Base-by-base conservation (phyloP, 805 yeast species). In the Nakazawaea laoshanensis region DNA sequence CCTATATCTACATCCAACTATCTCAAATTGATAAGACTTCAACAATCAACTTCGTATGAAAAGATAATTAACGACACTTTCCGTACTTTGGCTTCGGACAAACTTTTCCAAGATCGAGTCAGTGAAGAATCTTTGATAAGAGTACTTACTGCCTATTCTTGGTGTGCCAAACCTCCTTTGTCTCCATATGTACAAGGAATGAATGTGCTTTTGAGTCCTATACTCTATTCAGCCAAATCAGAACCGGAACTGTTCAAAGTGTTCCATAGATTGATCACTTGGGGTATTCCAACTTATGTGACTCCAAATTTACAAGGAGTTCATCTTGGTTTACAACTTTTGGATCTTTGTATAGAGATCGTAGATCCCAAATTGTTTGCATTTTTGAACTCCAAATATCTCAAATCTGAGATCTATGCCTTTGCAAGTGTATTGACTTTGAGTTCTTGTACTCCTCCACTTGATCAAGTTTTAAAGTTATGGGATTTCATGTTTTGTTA, bases 401-500 rank as follows among this genome's bases (percentile, higher is more conserved):
- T 87, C 34, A 77, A 82, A 18, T 88, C 96, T 0, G 87, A 86
- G 47, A 74, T 87, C 17, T 87, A 87, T 51, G 96, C 94, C 0
- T 77, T 87, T 42, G 83, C 87, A 4, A 76, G 88, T 1, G 82
- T 86, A 1, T 57, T 88, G 42, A 87, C 96, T 0, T 59, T 88
- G 29, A 76, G 88, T 36, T 89, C 95, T 3, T 84, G 95, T 46
- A 85, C 94, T 5, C 94, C 94, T 7, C 88, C 95, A 0, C 59
- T 88, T 28, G 58, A 62, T 20, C 85, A 87, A 41, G 82, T 83
- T 2, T 55, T 87, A 24, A 70, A 75, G 37, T 62, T 87, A 12
- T 87, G 96, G 96, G 96, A 87, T 52, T 82, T 87, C 43, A 57
- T 86, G 45, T 81, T 87, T 54, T 94, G 96, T 3, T 87, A 84